phyloP scores from a whole-genome alignment of 148 eudicot genomes.

The Cornus controversa region DNA sequence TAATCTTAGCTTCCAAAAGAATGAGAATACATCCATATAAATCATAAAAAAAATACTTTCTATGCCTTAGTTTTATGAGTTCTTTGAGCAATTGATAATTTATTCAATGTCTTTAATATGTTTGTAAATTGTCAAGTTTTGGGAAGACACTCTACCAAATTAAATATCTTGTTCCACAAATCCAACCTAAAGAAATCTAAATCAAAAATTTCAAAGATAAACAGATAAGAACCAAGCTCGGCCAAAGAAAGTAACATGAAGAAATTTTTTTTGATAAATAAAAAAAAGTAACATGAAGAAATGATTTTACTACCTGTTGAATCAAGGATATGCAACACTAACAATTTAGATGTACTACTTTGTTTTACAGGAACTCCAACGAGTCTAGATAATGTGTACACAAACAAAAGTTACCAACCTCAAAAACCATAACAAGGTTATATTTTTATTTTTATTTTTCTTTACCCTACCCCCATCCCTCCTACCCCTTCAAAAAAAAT shows the following conservation, averaged over 20 bases:
- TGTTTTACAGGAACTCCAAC: conserved; percentile 4
- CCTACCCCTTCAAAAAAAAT: no score
- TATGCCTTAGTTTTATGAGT: no score
- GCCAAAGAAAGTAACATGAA: not conserved
- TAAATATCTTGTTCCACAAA: not conserved
- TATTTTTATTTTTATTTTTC: no score
- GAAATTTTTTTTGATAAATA: no score
- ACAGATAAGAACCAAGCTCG: not conserved
- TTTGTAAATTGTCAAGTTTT: not conserved
- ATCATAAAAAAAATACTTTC: not conserved
- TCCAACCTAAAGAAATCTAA: not conserved
- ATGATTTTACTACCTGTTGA: conserved; percentile 2
- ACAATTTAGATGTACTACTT: not conserved
- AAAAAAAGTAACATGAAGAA: not conserved
- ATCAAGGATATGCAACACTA: not conserved
- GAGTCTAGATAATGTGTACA: not conserved
- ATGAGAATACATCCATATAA: not conserved
- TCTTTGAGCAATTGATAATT: not conserved
- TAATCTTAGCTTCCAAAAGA: not conserved
- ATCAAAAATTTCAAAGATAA: not conserved
- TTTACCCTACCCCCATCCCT: no score
- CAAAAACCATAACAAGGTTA: not conserved
- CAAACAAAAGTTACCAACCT: not conserved
- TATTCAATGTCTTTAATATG: not conserved
- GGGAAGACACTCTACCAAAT: not conserved